Base-by-base conservation (phyloP, 169 alveolate genomes). In the Plasmodium vivax region DNA sequence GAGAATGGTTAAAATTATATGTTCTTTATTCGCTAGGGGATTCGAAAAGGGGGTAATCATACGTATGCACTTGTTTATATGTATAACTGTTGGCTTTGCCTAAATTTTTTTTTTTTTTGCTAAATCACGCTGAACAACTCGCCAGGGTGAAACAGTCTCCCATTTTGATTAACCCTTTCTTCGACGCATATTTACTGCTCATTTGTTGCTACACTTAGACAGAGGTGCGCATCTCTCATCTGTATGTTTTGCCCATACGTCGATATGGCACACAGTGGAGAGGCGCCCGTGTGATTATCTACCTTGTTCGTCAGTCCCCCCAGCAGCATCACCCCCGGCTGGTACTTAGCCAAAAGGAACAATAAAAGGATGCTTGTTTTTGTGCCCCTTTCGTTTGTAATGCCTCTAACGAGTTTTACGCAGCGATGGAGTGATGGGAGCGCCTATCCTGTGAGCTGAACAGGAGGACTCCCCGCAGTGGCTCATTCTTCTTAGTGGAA, bases 201-300 rank as follows among this genome's bases (percentile, higher is more conserved):
- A 72, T 72, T 68, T 34, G 36, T 38, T 43, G 34, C 38, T 84
- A 84, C 75, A 71, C 54, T 68, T 84, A 84, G 92, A 84, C 92
- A 84, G 92, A 84, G 51, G 36, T 47, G 47, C 30, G 10, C 19
- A 68, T 19, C 34, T 68, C 75, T 14, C 75, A 19, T 68, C 32
- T 51, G 14, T 16, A 51, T 51, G 27, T 51, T 51, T 51, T 51
- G 5, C 23, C 62, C 62, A 14, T 51, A 51, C 2, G 16, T 51
- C 23, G 27, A 51, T 51, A 51, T 51, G 62, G 23, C 23, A 51
- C 62, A 51, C 23, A 2, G 23, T 51, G 62, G 62, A 51, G 16
- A 8, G 62, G 62, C 16, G 12, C 58, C 10, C 12, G 58, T 47
- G 58, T 47, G 12, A 51, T 51, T 51, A 51, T 51, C 27, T 14